These are phyloP conservation scores for Saccharomycopsis sp. DNA, from an alignment of 805 yeast species.

Conservation along the genomic window DNA sequence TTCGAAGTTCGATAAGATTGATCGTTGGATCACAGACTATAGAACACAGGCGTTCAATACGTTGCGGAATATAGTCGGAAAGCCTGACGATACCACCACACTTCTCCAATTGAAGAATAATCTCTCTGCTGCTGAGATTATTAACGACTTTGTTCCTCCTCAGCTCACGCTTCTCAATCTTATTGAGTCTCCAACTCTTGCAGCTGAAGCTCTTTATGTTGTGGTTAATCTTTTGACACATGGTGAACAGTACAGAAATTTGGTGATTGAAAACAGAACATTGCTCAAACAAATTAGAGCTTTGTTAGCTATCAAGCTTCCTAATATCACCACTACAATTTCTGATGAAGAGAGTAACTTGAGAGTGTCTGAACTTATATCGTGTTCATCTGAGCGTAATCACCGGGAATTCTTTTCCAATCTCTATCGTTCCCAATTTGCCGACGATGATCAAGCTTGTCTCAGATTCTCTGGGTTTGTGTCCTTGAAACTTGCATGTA, in stretches of 20 bases:
- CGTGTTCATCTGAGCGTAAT: not conserved
- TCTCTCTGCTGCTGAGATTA: not conserved
- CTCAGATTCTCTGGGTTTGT: not conserved
- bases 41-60: constrained; percentile 5
- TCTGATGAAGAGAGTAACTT: not conserved
- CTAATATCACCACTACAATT: not conserved
- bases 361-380: not conserved
- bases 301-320: constrained; percentile 6
- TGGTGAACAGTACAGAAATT: constrained; percentile 6
- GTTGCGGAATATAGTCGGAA: constrained; percentile 5
- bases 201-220: constrained; percentile 3
- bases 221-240: constrained; percentile 11
- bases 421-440: not conserved
- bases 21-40: constrained; percentile 1
- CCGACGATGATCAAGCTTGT: not conserved
- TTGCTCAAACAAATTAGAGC: not conserved
- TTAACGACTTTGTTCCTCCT: not conserved
- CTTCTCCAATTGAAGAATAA: not conserved
- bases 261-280: not conserved
- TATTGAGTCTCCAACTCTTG: constrained; percentile 4
- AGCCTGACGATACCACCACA: not conserved
- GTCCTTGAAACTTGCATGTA: constrained; percentile 12
- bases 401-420: not conserved
- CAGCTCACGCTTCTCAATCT: constrained; percentile 5
- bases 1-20: not conserved